phyloP scores from a whole-genome alignment of 2,329 filamentous ascomycete genomes.

The Cladosporium sp. region DNA sequence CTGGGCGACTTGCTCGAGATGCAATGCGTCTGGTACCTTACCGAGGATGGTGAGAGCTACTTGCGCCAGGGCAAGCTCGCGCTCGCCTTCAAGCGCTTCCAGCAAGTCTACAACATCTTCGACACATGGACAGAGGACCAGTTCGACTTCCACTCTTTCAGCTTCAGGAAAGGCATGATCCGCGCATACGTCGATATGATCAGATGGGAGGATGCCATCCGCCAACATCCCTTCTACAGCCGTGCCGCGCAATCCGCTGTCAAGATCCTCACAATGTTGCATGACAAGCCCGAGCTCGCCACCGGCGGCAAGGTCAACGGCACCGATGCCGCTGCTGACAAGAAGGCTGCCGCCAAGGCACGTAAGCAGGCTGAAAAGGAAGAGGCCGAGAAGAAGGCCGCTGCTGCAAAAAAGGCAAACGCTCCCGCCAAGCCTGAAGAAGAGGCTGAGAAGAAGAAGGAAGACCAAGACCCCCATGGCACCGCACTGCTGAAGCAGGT shows the following conservation, averaged over 20 bases:
- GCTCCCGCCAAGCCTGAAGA: conserved; percentile 55
- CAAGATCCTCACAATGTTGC: conserved; percentile 71
- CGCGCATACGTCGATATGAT: conserved; percentile 95
- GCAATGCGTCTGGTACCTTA: conserved; percentile 97
- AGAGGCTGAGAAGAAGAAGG: conserved; percentile 67
- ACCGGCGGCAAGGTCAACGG: conserved; percentile 69
- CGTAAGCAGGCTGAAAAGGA: conserved; percentile 73
- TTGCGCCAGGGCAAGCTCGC: conserved; percentile 76
- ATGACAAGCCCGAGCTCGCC: conserved; percentile 66
- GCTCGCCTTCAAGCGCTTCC: conserved; percentile 87
- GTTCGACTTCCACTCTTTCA: conserved; percentile 98
- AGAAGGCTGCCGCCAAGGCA: conserved; percentile 64
- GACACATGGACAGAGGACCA: conserved; percentile 98
- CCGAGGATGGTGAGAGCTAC: conserved; percentile 89
- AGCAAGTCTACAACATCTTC: conserved; percentile 84
- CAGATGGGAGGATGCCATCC: conserved; percentile 86
- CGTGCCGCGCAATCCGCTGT: conserved; percentile 78
- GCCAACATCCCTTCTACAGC: conserved; percentile 90
- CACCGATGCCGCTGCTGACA: conserved; percentile 78
- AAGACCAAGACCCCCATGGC: conserved; percentile 84
- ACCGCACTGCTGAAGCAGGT: conserved; percentile 59
- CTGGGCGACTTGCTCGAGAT: conserved; percentile 91
- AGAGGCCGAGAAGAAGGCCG: conserved; percentile 70
- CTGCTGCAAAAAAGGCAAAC: conserved; percentile 46
- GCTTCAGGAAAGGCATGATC: conserved; percentile 92